Evolutionary conservation across 2,329 filamentous ascomycete species (phyloP).

Genomic region (Colletotrichum sp.): DNA sequence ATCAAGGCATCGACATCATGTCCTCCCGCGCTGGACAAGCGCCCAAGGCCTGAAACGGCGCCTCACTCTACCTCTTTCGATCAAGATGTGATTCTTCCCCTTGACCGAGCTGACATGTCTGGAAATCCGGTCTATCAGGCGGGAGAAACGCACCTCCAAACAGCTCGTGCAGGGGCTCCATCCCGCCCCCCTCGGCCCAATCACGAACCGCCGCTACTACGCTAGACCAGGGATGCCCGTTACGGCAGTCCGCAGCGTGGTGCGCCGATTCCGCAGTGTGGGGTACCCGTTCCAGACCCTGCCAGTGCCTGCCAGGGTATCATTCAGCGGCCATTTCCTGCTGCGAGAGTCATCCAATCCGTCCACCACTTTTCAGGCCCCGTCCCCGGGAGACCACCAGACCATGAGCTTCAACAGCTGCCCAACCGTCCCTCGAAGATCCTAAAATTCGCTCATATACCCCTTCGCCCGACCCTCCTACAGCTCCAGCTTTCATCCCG

Average conservation of each 20-base stretch:
- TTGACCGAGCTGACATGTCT: not conserved
- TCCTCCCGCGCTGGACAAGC: not conserved
- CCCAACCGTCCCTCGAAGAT: not conserved
- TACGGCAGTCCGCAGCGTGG: constrained; percentile 19
- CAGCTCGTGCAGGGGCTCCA: not conserved
- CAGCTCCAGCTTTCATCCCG: not conserved
- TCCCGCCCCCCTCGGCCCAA: not conserved
- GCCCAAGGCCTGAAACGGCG: not conserved
- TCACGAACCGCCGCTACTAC: not conserved
- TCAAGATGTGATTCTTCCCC: not conserved
- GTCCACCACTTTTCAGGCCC: not conserved
- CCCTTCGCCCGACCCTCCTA: not conserved
- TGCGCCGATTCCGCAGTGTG: constrained; percentile 23
- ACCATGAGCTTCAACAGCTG: constrained; percentile 18
- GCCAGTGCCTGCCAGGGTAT: constrained; percentile 7
- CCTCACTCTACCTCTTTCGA: not conserved
- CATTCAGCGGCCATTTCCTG: constrained; percentile 6
- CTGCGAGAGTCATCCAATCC: constrained; percentile 21
- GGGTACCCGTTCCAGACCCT: constrained; percentile 20
- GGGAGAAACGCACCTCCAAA: not conserved
- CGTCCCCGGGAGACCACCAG: not conserved
- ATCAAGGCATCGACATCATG: not conserved
- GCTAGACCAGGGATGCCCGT: constrained; percentile 13
- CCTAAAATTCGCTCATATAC: constrained; percentile 17
- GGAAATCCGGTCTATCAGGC: not conserved